Percentiles rank a stretch among this genome's conserved stretches.
Evolutionary conservation across 2,329 filamentous ascomycete species (phyloP).

Genomic region (Didymella sp.): DNA sequence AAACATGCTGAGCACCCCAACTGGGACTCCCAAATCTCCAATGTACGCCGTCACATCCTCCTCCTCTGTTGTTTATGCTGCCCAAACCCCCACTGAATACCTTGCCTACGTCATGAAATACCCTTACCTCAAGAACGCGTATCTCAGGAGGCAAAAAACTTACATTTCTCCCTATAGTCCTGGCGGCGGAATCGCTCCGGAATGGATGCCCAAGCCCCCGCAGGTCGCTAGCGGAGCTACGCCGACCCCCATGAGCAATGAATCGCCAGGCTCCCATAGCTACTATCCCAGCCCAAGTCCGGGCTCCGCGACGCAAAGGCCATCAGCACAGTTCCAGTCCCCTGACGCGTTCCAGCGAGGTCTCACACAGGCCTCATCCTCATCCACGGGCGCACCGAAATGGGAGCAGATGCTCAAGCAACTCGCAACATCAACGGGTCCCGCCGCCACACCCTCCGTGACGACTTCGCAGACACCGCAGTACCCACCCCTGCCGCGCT

Average conservation of each 20-base stretch:
- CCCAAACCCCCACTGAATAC: conserved; percentile 48
- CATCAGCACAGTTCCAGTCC: conserved; percentile 52
- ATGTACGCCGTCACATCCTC: conserved; percentile 48
- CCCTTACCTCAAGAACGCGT: conserved; percentile 56
- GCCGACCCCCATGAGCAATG: conserved; percentile 6
- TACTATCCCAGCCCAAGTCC: conserved; percentile 16
- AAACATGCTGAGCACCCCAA: conserved; percentile 39
- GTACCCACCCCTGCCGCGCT: conserved; percentile 25
- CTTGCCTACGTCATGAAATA: conserved; percentile 54
- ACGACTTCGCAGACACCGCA: conserved; percentile 25
- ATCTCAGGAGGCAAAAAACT: conserved; percentile 53
- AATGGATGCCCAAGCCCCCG: conserved; percentile 47
- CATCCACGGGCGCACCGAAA: conserved; percentile 33
- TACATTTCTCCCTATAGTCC: conserved; percentile 57
- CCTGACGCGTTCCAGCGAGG: conserved; percentile 55
- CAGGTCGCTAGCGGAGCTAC: conserved; percentile 16
- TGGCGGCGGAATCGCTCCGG: conserved; percentile 51
- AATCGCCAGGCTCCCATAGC: conserved; percentile 12
- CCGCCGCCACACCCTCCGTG: conserved; percentile 15
- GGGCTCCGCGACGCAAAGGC: conserved; percentile 26
- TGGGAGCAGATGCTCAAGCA: conserved; percentile 48
- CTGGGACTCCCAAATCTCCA: conserved; percentile 45
- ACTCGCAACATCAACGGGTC: conserved; percentile 32
- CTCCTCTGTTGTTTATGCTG: conserved; percentile 49
- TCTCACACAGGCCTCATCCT: conserved; percentile 37